These are phyloP conservation scores for Verticillium nonalfalfae DNA, from an alignment of 2,329 filamentous ascomycete species.

Conservation along the genomic window DNA sequence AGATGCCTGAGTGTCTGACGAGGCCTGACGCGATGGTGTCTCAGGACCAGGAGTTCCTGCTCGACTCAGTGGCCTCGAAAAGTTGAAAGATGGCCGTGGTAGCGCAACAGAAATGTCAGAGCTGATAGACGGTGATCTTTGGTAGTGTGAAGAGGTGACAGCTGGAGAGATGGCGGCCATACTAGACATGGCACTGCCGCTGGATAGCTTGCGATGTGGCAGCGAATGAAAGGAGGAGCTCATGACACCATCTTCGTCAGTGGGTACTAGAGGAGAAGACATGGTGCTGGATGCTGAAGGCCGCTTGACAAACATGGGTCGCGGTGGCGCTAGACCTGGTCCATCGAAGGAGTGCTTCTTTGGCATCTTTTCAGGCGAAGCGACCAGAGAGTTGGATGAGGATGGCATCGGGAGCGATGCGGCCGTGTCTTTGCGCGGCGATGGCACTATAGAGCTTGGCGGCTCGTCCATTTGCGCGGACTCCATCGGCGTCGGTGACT, in stretches of 20 bases:
- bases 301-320: slow-evolving; percentile 41
- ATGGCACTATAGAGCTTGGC: slow-evolving; percentile 12
- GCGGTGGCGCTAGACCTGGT: slow-evolving; percentile 43
- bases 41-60: slow-evolving; percentile 55
- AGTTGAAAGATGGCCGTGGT: slow-evolving; percentile 79
- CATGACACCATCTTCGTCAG: slow-evolving; percentile 63
- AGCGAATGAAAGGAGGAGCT: slow-evolving; percentile 53
- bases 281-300: slow-evolving; percentile 47
- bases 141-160: slow-evolving; percentile 44
- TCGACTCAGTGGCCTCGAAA: slow-evolving; percentile 82
- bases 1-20: slow-evolving; percentile 61
- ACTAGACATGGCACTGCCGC: slow-evolving; percentile 50
- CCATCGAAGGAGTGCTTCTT: slow-evolving; percentile 43
- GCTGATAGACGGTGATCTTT: slow-evolving; percentile 75
- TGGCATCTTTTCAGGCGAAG: slow-evolving; percentile 36
- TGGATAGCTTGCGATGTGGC: slow-evolving; percentile 70
- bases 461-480: slow-evolving; percentile 22
- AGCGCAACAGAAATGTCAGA: slow-evolving; percentile 71
- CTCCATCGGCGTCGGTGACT: slow-evolving; percentile 50
- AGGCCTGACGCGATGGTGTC: slow-evolving; percentile 54
- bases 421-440: slow-evolving; percentile 24
- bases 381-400: slow-evolving; percentile 21
- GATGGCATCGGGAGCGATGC: slow-evolving; percentile 27
- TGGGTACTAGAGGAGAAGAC: slow-evolving; percentile 57
- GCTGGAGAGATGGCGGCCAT: slow-evolving; percentile 49